Conservation (phyloP, 2,329 filamentous ascomycete species). For the Penicillium italicum region DNA sequence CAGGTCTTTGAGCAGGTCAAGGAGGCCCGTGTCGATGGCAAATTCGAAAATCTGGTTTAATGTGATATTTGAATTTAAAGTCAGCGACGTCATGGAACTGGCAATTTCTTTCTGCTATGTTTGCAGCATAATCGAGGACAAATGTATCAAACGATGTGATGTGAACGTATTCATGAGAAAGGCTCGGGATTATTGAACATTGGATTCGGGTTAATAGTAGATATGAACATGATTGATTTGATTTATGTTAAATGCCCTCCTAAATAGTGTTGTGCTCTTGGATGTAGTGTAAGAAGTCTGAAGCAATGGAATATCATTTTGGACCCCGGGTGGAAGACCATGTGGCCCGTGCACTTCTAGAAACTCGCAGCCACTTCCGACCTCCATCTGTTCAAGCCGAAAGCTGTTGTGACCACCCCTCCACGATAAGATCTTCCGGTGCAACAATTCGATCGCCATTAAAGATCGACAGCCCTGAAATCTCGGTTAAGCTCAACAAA, state of each 20-base stretch:
- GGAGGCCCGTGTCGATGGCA: constrained; percentile 72
- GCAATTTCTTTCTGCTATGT: constrained; percentile 28
- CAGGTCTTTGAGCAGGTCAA: constrained; percentile 93
- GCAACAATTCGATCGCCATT: not conserved
- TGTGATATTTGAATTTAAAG: constrained; percentile 7
- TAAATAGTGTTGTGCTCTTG: not conserved
- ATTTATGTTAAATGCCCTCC: not conserved
- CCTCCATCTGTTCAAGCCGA: not conserved
- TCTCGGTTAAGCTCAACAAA: not conserved
- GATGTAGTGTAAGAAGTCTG: not conserved
- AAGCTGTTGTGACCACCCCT: not conserved
- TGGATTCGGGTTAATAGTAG: constrained; percentile 27
- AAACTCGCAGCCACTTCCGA: constrained; percentile 18
- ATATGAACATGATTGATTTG: constrained; percentile 23
- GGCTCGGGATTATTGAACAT: constrained; percentile 26
- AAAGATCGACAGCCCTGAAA: not conserved
- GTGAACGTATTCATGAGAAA: constrained; percentile 27
- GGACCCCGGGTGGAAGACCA: not conserved
- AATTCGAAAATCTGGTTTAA: constrained; percentile 49
- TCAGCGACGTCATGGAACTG: constrained; percentile 20
- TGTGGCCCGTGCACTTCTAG: constrained; percentile 21
- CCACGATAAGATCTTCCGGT: not conserved
- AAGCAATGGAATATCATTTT: not conserved
- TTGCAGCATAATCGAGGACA: constrained; percentile 25
- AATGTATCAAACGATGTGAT: constrained; percentile 30